phyloP scores from a whole-genome alignment of 441 rosid genomes.

The Hura crepitans region DNA sequence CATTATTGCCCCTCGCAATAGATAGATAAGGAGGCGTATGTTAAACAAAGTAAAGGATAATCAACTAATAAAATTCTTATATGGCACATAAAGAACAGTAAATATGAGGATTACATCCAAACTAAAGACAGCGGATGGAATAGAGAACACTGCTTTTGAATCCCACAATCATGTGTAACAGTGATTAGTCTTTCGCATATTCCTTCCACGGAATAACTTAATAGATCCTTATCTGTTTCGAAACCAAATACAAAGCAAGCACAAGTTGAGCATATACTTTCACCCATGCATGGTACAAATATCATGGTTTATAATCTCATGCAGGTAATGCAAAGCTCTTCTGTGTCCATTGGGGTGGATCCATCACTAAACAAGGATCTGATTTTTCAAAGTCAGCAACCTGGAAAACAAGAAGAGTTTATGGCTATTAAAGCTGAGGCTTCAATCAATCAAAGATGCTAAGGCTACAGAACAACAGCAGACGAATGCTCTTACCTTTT shows the following conservation, averaged over 20 bases:
- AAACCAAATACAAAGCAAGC: constrained; percentile 1
- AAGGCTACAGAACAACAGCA: background rate
- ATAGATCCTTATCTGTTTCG: background rate
- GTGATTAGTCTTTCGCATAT: constrained; percentile 6
- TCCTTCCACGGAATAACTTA: constrained; percentile 3
- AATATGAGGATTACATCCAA: background rate
- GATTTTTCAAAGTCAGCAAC: constrained; percentile 81
- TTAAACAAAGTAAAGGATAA: too few species aligned
- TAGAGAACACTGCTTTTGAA: background rate
- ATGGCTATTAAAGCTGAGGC: background rate
- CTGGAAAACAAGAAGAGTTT: constrained; percentile 34
- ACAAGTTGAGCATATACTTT: background rate
- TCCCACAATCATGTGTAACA: background rate
- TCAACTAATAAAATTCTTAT: background rate
- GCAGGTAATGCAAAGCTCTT: constrained; percentile 61
- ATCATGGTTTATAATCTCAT: constrained; percentile 14
- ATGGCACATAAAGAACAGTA: background rate
- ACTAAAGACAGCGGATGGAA: background rate
- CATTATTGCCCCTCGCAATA: too few species aligned
- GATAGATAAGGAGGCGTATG: too few species aligned
- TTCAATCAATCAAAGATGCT: background rate
- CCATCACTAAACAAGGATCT: constrained; percentile 72
- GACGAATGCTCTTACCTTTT: constrained; percentile 33
- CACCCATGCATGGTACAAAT: constrained; percentile 1
- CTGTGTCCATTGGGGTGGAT: constrained; percentile 65